These are phyloP conservation scores for Calonectria crousiana DNA, from an alignment of 2,329 filamentous ascomycete genomes.

Conservation along the genomic window DNA sequence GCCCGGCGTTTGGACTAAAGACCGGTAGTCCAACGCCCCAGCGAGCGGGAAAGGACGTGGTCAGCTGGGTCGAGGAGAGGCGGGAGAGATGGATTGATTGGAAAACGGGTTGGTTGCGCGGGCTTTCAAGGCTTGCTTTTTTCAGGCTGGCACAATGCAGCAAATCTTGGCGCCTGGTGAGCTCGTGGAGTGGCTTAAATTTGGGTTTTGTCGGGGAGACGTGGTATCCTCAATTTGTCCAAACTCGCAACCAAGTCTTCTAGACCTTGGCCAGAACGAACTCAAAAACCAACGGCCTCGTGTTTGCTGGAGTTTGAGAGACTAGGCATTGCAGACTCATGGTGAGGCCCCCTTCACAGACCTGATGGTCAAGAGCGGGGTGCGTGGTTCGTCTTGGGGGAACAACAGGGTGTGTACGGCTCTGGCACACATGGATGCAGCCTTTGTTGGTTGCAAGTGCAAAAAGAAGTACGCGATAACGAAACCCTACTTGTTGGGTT, in stretches of 20 bases:
- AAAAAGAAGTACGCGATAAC: neutral
- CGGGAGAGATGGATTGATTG: conserved; percentile 16
- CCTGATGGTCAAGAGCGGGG: neutral
- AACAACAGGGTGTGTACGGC: neutral
- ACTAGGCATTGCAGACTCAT: neutral
- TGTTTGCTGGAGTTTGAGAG: neutral
- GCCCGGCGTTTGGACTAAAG: conserved; percentile 13
- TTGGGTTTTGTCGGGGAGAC: conserved; percentile 30
- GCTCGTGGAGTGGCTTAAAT: conserved; percentile 38
- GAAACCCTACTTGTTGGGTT: neutral
- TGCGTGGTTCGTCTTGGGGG: neutral
- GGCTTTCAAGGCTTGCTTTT: conserved; percentile 19
- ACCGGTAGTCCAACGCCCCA: conserved; percentile 1
- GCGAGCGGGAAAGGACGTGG: conserved; percentile 22
- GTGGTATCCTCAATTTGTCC: conserved; percentile 23
- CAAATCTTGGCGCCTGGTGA: conserved; percentile 11
- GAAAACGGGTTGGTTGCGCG: conserved; percentile 12
- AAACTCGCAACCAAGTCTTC: conserved; percentile 26
- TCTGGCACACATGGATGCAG: neutral
- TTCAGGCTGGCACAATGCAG: conserved; percentile 29
- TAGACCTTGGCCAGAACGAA: conserved; percentile 7
- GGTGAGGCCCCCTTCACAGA: neutral
- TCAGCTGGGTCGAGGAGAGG: conserved; percentile 18
- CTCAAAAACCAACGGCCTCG: neutral
- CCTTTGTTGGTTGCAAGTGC: neutral